Conservation (phyloP, 768 basidiomycete genomes). For the Lentinula boryana region DNA sequence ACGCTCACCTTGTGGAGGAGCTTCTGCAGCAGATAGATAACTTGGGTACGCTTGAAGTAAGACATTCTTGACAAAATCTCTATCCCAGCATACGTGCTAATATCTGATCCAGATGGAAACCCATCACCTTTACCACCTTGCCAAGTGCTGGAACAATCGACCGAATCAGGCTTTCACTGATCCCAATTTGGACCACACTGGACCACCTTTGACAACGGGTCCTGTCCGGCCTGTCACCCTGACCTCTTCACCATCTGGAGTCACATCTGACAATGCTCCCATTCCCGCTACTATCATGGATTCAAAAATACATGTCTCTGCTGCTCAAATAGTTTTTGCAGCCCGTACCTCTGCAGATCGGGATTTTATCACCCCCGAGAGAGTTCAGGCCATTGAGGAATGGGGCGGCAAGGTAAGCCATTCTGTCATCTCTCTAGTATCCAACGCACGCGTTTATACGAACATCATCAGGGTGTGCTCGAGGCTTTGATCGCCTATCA, state of each 20-base stretch:
- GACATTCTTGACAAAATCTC: conserved; percentile 7
- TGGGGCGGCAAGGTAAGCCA: conserved; percentile 47
- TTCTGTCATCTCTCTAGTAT: conserved; percentile 1
- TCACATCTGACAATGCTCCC: conserved; percentile 8
- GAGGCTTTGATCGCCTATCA: conserved; percentile 45
- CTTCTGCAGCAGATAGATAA: conserved; percentile 45
- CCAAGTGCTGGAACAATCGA: conserved; percentile 55
- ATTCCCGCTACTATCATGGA: conserved; percentile 17
- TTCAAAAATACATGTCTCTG: conserved; percentile 63
- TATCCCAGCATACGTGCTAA: neutral
- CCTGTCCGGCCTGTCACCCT: conserved; percentile 35
- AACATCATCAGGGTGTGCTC: conserved; percentile 39
- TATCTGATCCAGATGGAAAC: conserved; percentile 66
- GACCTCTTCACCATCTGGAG: conserved; percentile 14
- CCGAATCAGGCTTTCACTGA: conserved; percentile 12
- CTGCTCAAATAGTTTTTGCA: conserved; percentile 81
- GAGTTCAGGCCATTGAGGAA: conserved; percentile 52
- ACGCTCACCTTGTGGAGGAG: conserved; percentile 53
- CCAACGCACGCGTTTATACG: conserved; percentile 4
- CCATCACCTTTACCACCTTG: conserved; percentile 76
- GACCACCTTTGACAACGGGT: conserved; percentile 39
- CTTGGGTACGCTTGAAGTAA: conserved; percentile 66
- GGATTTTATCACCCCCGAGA: conserved; percentile 69
- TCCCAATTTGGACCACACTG: conserved; percentile 14
- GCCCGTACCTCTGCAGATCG: conserved; percentile 47